Evolutionary conservation across 2,329 filamentous ascomycete genomes (phyloP).

Genomic region (Xylaria sp.): DNA sequence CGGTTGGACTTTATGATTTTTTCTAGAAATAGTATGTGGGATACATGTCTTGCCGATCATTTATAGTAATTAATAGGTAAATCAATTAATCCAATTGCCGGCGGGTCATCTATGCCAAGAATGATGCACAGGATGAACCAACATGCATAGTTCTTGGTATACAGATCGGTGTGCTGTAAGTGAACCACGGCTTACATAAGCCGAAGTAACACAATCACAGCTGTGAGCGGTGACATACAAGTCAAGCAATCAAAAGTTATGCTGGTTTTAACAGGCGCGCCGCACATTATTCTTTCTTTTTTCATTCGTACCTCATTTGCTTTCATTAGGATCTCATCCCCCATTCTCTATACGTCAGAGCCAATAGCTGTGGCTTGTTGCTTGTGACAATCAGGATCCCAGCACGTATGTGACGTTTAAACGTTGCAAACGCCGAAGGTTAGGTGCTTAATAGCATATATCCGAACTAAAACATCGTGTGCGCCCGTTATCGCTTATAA

Average conservation of each 20-base stretch:
- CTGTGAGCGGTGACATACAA: background rate
- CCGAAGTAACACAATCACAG: too few relatives aligned
- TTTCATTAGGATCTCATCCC: background rate
- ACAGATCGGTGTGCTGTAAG: too few relatives aligned
- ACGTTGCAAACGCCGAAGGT: background rate
- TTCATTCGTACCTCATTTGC: background rate
- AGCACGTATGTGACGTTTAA: background rate
- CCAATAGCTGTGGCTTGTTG: background rate
- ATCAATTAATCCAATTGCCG: background rate
- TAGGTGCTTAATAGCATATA: background rate
- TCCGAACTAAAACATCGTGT: background rate
- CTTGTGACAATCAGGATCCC: background rate
- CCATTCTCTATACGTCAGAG: background rate
- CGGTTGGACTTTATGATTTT: too few relatives aligned
- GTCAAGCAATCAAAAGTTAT: background rate
- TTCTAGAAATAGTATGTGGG: too few relatives aligned
- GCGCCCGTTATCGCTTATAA: background rate
- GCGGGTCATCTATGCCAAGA: slow-evolving; percentile 1
- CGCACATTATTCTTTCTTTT: background rate
- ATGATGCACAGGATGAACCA: background rate
- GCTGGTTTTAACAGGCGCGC: background rate
- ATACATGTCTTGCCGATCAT: background rate
- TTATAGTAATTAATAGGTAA: background rate
- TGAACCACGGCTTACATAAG: too few relatives aligned
- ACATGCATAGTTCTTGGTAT: background rate